Percentiles rank a stretch among this genome's conserved stretches.
These are phyloP conservation scores for Oryza brachyantha DNA, from an alignment of 176 grass and related monocot species.

Conservation along the genomic window DNA sequence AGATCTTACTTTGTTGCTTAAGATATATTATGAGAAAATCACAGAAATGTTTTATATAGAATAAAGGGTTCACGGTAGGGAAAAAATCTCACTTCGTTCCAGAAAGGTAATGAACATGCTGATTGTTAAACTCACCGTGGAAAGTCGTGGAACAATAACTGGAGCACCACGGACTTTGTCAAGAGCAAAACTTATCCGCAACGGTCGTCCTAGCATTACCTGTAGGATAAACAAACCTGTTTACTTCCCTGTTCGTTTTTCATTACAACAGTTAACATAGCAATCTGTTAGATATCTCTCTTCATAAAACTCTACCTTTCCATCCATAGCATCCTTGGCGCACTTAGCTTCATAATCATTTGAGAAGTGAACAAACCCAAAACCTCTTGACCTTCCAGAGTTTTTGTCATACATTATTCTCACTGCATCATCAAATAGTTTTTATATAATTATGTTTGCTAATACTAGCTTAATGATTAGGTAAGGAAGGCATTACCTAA, in stretches of 20 bases:
- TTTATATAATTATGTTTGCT: slow-evolving; percentile 24
- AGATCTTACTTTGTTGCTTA: background rate
- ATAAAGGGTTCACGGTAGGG: background rate
- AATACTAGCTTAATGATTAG: background rate
- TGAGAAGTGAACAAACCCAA: slow-evolving; percentile 85
- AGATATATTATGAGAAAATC: background rate
- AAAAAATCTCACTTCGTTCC: background rate
- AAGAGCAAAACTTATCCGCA: slow-evolving; percentile 87
- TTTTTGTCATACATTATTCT: slow-evolving; percentile 88
- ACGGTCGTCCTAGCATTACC: slow-evolving; percentile 69
- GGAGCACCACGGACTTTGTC: slow-evolving; percentile 65
- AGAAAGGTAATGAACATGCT: slow-evolving; percentile 2
- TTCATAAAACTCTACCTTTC: slow-evolving; percentile 57
- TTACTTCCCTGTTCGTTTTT: slow-evolving; percentile 25
- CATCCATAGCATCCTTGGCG: slow-evolving; percentile 81
- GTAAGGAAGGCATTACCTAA: slow-evolving; percentile 21
- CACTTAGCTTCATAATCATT: slow-evolving; percentile 71
- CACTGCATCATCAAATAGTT: slow-evolving; percentile 50
- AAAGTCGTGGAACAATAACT: slow-evolving; percentile 68
- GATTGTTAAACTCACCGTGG: slow-evolving; percentile 32
- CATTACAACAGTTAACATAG: background rate
- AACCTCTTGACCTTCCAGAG: slow-evolving; percentile 89
- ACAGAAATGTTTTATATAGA: slow-evolving; percentile 12
- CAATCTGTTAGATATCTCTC: background rate
- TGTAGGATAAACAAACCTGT: slow-evolving; percentile 28